Base-by-base conservation (phyloP, 31 red algal genomes). In the Endocladia muricata region DNA sequence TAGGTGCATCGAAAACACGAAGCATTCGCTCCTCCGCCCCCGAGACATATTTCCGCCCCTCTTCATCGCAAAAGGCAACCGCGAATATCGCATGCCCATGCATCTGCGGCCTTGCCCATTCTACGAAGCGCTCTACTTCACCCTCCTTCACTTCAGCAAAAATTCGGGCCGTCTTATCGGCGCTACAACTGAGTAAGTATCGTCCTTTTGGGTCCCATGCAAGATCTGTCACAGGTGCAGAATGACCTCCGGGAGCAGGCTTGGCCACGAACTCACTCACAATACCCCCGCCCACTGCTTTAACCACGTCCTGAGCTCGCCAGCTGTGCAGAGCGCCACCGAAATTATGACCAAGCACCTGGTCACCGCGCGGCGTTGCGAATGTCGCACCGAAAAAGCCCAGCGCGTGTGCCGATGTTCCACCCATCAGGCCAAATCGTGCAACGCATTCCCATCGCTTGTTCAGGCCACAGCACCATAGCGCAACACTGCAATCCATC, bases 381-480 rank as follows among this genome's bases (percentile, higher is more conserved):
- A 84, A 84, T 25, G 55, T 38, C 7, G 79, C 88, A 5, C 73
- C 66, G 52, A 84, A 83, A 60, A 91, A 91, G 28, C 88, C 88
- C 25, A 79, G 34, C 2, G 88, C 88, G 52, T 83, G 79, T 65
- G 78, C 74, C 28, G 79, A 78, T 28, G 74, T 55, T 2, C 88
- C 88, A 55, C 88, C 88, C 48, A 91, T 56, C 30, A 91, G 78
- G 41, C 88, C 88, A 56, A 91, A 91, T 42, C 79, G 79, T 32
- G 88, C 78, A 26, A 48, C 11, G 21, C 75, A 34, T 23, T 40
- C 33, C 41, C 55, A 64, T 29, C 63, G 32, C 15, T 60, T 32
- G 21, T 43, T n/a, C 41, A 70, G 15, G 39, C 22, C n/a, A 54
- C 71, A 40, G 22, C 37, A 55, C 88, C 88, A 91, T 25, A 91